Evolutionary conservation across 352 stramenopile species (phyloP).

Genomic region (Phytophthora rubi): DNA sequence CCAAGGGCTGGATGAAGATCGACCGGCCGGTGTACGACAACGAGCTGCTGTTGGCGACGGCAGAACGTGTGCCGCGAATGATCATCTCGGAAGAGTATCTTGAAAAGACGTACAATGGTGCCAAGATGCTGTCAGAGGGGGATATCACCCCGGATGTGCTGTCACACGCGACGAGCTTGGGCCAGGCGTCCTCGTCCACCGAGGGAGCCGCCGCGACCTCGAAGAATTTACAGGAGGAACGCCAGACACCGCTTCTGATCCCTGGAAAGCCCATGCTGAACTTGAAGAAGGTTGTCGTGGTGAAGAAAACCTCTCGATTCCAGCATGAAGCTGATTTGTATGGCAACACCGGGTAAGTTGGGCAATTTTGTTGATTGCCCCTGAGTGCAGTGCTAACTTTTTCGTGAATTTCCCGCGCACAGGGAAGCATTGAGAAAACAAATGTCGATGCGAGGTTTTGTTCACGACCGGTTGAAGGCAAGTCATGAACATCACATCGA

Average conservation of each 20-base stretch:
- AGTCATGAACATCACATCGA: constrained; percentile 89
- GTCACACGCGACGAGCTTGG: constrained; percentile 14
- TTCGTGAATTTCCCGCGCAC: constrained; percentile 4
- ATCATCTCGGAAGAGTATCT: constrained; percentile 91
- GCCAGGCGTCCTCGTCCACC: constrained; percentile 3
- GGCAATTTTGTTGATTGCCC: constrained; percentile 1
- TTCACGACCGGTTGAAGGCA: constrained; percentile 86
- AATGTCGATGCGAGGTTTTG: constrained; percentile 91
- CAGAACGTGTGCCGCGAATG: constrained; percentile 85
- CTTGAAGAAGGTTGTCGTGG: constrained; percentile 85
- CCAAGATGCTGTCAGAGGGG: constrained; percentile 25
- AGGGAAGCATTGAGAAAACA: constrained; percentile 90
- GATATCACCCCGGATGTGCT: constrained; percentile 20
- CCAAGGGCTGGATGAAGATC: constrained; percentile 91
- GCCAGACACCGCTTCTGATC: constrained; percentile 49
- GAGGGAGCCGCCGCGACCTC: background rate
- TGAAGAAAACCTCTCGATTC: constrained; percentile 90
- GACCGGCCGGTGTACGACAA: constrained; percentile 90
- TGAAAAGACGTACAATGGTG: constrained; percentile 81
- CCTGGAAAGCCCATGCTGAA: constrained; percentile 57
- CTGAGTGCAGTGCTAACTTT: constrained; percentile 12
- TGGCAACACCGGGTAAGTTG: constrained; percentile 74
- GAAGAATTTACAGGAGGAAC: constrained; percentile 22
- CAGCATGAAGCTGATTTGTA: constrained; percentile 87
- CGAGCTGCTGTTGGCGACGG: constrained; percentile 84